Percentiles rank a stretch among this genome's conserved stretches.
These are phyloP conservation scores for Colletotrichum tamarilloi DNA, from an alignment of 2,329 filamentous ascomycete species.

Conservation along the genomic window DNA sequence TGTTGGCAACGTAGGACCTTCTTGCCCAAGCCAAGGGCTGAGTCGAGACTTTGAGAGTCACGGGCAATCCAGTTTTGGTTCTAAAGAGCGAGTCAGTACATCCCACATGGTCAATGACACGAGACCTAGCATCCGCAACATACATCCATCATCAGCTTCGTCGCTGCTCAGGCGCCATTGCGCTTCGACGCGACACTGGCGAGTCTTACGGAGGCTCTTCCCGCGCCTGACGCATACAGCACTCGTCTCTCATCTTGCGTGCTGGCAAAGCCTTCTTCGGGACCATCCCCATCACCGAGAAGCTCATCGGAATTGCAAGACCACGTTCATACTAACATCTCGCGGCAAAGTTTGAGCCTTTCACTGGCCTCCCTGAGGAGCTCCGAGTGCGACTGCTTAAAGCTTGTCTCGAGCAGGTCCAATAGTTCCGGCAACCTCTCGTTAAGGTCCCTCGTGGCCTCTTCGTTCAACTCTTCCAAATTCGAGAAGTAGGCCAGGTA, in stretches of 20 bases:
- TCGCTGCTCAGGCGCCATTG: no score
- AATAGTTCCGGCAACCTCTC: slow-evolving; percentile 59
- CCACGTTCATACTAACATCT: slow-evolving; percentile 49
- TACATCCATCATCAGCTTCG: background rate
- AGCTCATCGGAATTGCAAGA: background rate
- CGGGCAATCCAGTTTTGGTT: no score
- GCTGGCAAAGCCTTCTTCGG: background rate
- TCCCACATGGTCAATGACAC: no score
- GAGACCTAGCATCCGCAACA: no score
- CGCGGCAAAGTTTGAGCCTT: slow-evolving; percentile 77
- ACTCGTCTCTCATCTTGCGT: background rate
- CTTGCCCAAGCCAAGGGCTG: no score
- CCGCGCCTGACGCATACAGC: background rate
- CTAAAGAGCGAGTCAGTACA: no score
- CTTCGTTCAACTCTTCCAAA: slow-evolving; percentile 75
- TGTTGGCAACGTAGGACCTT: no score
- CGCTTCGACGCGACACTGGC: no score
- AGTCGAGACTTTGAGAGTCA: no score
- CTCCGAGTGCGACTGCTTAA: slow-evolving; percentile 67
- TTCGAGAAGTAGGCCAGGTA: slow-evolving; percentile 73
- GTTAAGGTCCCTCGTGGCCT: slow-evolving; percentile 74
- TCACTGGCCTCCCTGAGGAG: slow-evolving; percentile 81
- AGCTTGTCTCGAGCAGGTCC: slow-evolving; percentile 54
- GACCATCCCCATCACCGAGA: background rate
- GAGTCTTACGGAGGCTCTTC: no score